These are phyloP conservation scores for Mucor piriformis DNA, from an alignment of 371 early-diverging fungal species.

Conservation along the genomic window DNA sequence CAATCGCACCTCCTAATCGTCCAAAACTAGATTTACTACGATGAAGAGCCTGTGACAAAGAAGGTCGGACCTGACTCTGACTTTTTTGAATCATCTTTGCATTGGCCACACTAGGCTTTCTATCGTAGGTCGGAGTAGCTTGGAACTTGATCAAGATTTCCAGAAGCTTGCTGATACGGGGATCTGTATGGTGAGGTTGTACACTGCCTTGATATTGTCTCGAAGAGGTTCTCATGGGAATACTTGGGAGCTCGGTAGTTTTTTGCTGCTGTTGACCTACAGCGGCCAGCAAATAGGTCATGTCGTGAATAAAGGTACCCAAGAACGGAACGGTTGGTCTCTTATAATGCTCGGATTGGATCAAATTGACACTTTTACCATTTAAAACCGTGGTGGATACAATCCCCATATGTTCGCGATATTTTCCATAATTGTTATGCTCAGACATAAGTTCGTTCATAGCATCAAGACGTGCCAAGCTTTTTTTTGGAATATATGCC, in stretches of 20 bases:
- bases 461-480: constrained; percentile 59
- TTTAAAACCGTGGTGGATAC: constrained; percentile 38
- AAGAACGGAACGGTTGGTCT: constrained; percentile 78
- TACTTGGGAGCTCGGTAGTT: background rate
- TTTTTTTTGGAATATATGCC: constrained; percentile 75
- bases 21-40: constrained; percentile 56
- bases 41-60: constrained; percentile 56
- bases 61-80: constrained; percentile 52
- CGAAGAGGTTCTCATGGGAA: constrained; percentile 8
- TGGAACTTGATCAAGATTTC: constrained; percentile 58
- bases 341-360: constrained; percentile 50
- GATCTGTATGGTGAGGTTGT: constrained; percentile 45
- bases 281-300: constrained; percentile 74
- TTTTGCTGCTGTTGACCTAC: constrained; percentile 44
- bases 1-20: constrained; percentile 44
- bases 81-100: constrained; percentile 4
- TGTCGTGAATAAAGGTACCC: constrained; percentile 81
- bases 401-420: constrained; percentile 70
- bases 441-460: constrained; percentile 71
- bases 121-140: constrained; percentile 58
- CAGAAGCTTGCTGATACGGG: constrained; percentile 55
- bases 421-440: constrained; percentile 71
- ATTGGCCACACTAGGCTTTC: constrained; percentile 27
- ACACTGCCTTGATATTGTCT: background rate
- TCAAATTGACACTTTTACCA: constrained; percentile 39